phyloP scores from a whole-genome alignment of 176 grass and related monocot species.

The Eragrostis curvula region DNA sequence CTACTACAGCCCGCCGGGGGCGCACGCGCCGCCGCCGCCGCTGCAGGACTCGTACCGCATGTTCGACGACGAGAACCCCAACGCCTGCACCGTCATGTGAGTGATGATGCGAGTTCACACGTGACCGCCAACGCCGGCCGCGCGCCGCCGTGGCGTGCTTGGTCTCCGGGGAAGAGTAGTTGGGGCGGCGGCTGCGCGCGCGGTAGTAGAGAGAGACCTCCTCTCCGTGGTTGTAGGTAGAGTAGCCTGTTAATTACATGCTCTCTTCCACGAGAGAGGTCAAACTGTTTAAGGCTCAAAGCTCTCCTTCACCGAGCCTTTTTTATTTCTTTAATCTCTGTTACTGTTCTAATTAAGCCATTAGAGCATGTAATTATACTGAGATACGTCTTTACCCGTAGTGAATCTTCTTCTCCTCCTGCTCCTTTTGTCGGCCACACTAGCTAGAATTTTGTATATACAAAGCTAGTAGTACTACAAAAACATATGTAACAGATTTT shows the following conservation, averaged over 20 bases:
- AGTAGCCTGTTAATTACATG: slow-evolving; percentile 43
- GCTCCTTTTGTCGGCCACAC: not conserved
- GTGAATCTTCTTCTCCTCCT: not conserved
- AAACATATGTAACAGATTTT: not conserved
- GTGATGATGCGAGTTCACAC: no score
- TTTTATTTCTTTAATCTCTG: slow-evolving; percentile 22
- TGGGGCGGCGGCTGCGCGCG: slow-evolving; percentile 41
- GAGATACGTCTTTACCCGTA: slow-evolving; percentile 41
- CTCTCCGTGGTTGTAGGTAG: slow-evolving; percentile 30
- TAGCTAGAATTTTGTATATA: slow-evolving; percentile 10
- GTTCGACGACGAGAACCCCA: slow-evolving; percentile 85
- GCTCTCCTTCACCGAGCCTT: slow-evolving; percentile 50
- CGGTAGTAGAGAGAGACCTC: slow-evolving; percentile 32
- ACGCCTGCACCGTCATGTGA: slow-evolving; percentile 79
- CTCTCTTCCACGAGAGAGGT: slow-evolving; percentile 41
- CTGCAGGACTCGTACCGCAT: slow-evolving; percentile 54
- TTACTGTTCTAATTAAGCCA: slow-evolving; percentile 48
- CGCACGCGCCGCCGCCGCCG: slow-evolving; percentile 37
- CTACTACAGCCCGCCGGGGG: slow-evolving; percentile 53
- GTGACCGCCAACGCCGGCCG: no score
- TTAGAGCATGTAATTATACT: slow-evolving; percentile 59
- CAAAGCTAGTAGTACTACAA: not conserved
- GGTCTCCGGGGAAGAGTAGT: slow-evolving; percentile 37
- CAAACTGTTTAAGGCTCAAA: slow-evolving; percentile 32
- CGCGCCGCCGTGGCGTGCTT: slow-evolving; percentile 21